Evolutionary conservation across 2,329 filamentous ascomycete genomes (phyloP).

Genomic region (Lachnellula arida): DNA sequence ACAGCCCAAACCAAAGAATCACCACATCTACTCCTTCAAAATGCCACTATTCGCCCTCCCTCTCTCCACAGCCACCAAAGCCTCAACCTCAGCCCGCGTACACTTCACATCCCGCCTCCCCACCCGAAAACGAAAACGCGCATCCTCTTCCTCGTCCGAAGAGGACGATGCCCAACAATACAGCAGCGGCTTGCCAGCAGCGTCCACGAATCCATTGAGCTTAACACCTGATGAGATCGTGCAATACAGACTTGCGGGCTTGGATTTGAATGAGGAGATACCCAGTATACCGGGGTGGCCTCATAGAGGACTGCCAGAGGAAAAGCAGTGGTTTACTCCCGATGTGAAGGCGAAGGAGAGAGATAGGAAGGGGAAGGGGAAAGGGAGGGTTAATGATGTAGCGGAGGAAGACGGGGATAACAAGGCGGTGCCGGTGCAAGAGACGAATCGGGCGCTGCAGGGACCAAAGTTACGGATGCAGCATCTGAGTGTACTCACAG

Average conservation of each 20-base stretch:
- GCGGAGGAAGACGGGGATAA: conserved; percentile 8
- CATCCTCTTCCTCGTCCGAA: conserved; percentile 9
- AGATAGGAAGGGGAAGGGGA: conserved; percentile 4
- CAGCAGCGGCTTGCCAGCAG: conserved; percentile 4
- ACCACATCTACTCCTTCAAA: not conserved
- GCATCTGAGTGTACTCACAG: conserved; percentile 63
- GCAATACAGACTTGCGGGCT: conserved; percentile 51
- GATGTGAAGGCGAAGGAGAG: not conserved
- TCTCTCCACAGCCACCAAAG: conserved; percentile 12
- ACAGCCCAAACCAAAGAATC: not conserved
- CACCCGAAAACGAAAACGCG: conserved; percentile 23
- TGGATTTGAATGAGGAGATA: conserved; percentile 42
- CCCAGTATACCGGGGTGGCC: conserved; percentile 46
- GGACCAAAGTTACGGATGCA: conserved; percentile 37
- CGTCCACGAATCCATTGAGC: conserved; percentile 48
- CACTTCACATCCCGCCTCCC: conserved; percentile 11
- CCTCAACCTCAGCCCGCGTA: conserved; percentile 2
- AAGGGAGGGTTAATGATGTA: not conserved
- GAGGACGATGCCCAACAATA: conserved; percentile 4
- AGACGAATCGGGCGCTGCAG: conserved; percentile 6
- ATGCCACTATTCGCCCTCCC: conserved; percentile 28
- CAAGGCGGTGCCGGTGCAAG: not conserved
- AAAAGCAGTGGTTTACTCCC: not conserved
- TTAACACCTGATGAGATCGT: conserved; percentile 47
- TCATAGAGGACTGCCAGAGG: conserved; percentile 39